Percentiles rank a stretch among this genome's conserved stretches.
Evolutionary conservation across 2,329 filamentous ascomycete genomes (phyloP).

Genomic region (Alternaria arbusti): DNA sequence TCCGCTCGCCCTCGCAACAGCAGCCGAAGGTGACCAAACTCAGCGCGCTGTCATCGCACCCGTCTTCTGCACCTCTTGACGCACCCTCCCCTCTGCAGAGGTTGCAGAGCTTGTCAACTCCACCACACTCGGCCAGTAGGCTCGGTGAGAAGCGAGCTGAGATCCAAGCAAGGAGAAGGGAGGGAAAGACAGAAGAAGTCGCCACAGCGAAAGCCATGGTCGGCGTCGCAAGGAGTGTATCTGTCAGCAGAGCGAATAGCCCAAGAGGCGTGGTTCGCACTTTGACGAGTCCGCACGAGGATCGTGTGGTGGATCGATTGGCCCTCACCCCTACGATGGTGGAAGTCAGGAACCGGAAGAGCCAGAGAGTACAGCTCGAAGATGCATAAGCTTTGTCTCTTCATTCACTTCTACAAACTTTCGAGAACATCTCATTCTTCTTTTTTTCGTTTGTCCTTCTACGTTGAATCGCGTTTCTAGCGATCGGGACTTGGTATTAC

Average conservation of each 20-base stretch:
- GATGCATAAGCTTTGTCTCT: conserved; percentile 29
- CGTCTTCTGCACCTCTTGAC: conserved; percentile 36
- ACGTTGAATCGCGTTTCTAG: conserved; percentile 2
- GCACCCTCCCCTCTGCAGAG: conserved; percentile 26
- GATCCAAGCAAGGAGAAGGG: conserved; percentile 9
- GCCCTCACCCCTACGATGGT: conserved; percentile 45
- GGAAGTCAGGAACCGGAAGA: conserved; percentile 45
- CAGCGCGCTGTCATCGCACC: conserved; percentile 38
- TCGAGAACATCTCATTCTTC: neutral
- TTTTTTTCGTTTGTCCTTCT: neutral
- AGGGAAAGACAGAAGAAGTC: neutral
- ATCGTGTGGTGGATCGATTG: conserved; percentile 35
- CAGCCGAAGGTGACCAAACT: conserved; percentile 35
- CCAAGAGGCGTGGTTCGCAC: conserved; percentile 26
- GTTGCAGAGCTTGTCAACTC: conserved; percentile 23
- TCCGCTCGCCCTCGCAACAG: conserved; percentile 22
- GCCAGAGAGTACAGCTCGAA: conserved; percentile 45
- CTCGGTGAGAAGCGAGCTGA: conserved; percentile 20
- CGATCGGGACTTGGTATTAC: neutral
- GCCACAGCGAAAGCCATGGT: conserved; percentile 31
- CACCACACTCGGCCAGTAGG: conserved; percentile 22
- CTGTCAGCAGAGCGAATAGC: conserved; percentile 38
- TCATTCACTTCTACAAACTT: conserved; percentile 1
- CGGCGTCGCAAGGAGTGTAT: conserved; percentile 42
- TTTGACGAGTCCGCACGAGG: conserved; percentile 14